Evolutionary conservation across 208 protist genomes (phyloP), one percentile per base, ranked within the genome.

Genomic region (Leptomonas pyrrhocoris): DNA sequence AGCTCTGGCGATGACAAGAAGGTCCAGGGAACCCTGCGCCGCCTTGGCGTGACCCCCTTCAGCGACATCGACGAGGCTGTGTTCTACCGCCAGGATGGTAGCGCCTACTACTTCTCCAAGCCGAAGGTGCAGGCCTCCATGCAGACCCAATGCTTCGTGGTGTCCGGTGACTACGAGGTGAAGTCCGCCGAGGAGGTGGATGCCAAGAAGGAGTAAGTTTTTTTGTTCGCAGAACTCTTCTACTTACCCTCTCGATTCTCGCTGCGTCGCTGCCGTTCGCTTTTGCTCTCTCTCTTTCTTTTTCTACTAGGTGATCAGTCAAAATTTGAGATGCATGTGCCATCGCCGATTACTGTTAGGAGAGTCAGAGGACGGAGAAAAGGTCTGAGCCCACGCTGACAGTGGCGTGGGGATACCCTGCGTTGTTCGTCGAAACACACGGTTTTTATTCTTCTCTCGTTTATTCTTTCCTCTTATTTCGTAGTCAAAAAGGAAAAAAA

Each of bases 71-170:
- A 98, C 58, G 97, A 98, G 84, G 98, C 98, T 43, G 94, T 99
- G 61, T 89, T 99, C 61, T 98, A 99, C 93, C 98, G 96, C 85
- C 85, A 97, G 63, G 97, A 99, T 75, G 98, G 98, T 60, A 94
- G 82, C 45, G 89, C 98, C 62, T 93, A 98, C 60, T 96, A 98
- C 88, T 99, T 99, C 90, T 81, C 80, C 54, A 98, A 99, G 84
- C 98, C 98, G 62, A 98, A 97, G 78, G 97, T 99, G 51, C 94
- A 99, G 83, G 96, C 97, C 51, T 95, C 92, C 62, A 97, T 98
- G 86, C 93, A 95, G 64, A 89, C 92, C 49, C 98, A 98, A 81
- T 99, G 98, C 80, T 99, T 98, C 77, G 97, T 99, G 36, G 92
- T 99, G 57, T 95, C 85, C 43, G 98, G 98, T 51, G 80, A 91